Conservation (phyloP, 2,329 filamentous ascomycete genomes). For the Tolypocladium ovalisporum region DNA sequence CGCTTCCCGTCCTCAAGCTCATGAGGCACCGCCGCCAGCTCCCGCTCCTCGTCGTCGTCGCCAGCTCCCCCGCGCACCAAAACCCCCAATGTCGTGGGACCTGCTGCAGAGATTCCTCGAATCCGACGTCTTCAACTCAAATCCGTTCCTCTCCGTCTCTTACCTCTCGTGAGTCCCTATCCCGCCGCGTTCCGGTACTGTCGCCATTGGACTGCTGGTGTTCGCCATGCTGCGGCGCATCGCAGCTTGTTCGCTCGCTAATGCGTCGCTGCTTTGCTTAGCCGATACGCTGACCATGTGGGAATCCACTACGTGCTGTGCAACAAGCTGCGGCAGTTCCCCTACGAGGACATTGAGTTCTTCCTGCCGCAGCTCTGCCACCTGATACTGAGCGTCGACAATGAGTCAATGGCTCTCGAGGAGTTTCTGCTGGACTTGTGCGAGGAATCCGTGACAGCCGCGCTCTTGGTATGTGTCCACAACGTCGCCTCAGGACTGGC, state of each 20-base stretch:
- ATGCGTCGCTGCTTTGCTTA: conserved; percentile 23
- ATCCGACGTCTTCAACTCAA: conserved; percentile 88
- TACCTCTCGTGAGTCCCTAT: conserved; percentile 67
- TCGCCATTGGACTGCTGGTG: too few relatives aligned
- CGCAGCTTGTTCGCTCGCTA: conserved; percentile 6
- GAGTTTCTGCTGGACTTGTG: conserved; percentile 80
- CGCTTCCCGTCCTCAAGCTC: conserved; percentile 6
- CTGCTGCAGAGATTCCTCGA: conserved; percentile 84
- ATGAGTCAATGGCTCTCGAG: conserved; percentile 84
- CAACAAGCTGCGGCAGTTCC: conserved; percentile 79
- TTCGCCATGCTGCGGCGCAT: neutral
- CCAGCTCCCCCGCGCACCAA: neutral
- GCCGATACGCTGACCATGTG: conserved; percentile 81
- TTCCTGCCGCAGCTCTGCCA: conserved; percentile 83
- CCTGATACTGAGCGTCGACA: conserved; percentile 77
- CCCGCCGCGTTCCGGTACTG: neutral
- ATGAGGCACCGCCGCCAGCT: conserved; percentile 9
- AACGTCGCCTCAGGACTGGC: neutral
- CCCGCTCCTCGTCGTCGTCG: conserved; percentile 2
- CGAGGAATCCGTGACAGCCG: conserved; percentile 78
- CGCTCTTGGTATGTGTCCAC: conserved; percentile 55
- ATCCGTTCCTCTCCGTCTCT: conserved; percentile 78
- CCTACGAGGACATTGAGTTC: conserved; percentile 87
- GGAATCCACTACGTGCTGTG: conserved; percentile 84
- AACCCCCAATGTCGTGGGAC: conserved; percentile 61